phyloP scores from a whole-genome alignment of 148 eudicot species.

The Vaccinium darrowii region DNA sequence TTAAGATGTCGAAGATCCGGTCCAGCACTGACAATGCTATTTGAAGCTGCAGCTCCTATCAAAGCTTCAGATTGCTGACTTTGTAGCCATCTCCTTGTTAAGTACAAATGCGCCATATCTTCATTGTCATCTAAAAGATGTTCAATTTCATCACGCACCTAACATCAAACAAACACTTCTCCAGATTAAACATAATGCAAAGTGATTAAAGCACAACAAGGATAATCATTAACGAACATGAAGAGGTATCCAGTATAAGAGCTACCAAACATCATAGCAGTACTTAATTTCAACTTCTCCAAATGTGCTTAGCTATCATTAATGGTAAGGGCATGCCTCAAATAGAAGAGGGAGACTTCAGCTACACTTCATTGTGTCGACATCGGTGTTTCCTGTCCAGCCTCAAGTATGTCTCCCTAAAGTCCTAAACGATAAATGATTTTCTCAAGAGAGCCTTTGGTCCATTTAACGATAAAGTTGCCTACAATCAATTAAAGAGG shows the following conservation, averaged over 20 bases:
- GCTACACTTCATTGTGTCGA: not conserved
- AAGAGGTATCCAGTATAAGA: not conserved
- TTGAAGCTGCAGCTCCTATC: slow-evolving; percentile 44
- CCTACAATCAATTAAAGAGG: not conserved
- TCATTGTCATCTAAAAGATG: slow-evolving; percentile 95
- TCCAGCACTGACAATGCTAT: slow-evolving; percentile 44
- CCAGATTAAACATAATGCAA: not conserved
- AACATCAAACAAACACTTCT: slow-evolving; percentile 10
- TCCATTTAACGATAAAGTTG: not conserved
- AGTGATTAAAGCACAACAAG: not conserved
- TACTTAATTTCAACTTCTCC: not conserved
- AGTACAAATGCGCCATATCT: slow-evolving; percentile 91
- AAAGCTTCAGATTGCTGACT: slow-evolving; percentile 74
- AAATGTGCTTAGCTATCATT: not conserved
- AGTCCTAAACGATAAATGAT: not conserved
- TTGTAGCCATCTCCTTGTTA: slow-evolving; percentile 83
- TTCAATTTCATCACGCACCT: slow-evolving; percentile 98
- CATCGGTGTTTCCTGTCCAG: not conserved
- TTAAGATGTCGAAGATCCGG: slow-evolving; percentile 53
- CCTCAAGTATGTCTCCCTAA: not conserved
- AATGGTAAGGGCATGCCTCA: not conserved
- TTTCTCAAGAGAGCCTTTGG: not conserved
- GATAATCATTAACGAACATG: not conserved
- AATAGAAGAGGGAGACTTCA: slow-evolving; percentile 3
- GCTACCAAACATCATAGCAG: not conserved